Conservation (phyloP, 148 eudicot genomes). For the Gaultheria prostrata region DNA sequence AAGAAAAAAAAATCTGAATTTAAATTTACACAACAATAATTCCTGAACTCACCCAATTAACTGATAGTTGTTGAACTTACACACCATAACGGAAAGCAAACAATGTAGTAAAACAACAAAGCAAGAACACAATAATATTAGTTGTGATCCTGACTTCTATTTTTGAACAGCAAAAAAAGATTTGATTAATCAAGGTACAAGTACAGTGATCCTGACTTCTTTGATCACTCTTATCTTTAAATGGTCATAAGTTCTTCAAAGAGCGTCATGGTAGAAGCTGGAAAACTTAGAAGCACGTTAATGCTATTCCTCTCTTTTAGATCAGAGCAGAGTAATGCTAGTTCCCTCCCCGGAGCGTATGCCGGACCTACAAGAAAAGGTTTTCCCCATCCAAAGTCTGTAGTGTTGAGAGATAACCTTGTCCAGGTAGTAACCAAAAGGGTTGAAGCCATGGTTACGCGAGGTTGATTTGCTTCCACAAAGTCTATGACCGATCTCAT, state of each 20-base stretch:
- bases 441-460: slow-evolving; percentile 34
- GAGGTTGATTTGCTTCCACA: slow-evolving; percentile 32
- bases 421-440: slow-evolving; percentile 48
- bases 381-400: slow-evolving; percentile 44
- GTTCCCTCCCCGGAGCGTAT: slow-evolving; percentile 31
- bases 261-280: slow-evolving; percentile 32
- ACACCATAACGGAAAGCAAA: not conserved
- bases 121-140: not conserved
- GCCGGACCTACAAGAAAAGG: slow-evolving; percentile 32
- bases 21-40: too few species aligned
- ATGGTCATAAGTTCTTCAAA: slow-evolving; percentile 28
- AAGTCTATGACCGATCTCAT: slow-evolving; percentile 41
- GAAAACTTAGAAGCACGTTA: slow-evolving; percentile 39
- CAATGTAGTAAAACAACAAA: not conserved
- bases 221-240: not conserved
- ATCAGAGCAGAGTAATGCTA: slow-evolving; percentile 26
- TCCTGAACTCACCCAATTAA: too few species aligned
- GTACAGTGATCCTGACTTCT: too few species aligned
- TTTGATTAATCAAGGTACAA: too few species aligned
- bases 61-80: too few species aligned
- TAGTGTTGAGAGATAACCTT: slow-evolving; percentile 28
- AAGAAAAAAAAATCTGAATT: too few species aligned
- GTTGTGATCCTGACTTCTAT: not conserved
- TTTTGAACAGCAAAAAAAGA: too few species aligned
- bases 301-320: slow-evolving; percentile 26